phyloP scores from a whole-genome alignment of 495 filamentous ascomycete species.

The Talaromyces liani region DNA sequence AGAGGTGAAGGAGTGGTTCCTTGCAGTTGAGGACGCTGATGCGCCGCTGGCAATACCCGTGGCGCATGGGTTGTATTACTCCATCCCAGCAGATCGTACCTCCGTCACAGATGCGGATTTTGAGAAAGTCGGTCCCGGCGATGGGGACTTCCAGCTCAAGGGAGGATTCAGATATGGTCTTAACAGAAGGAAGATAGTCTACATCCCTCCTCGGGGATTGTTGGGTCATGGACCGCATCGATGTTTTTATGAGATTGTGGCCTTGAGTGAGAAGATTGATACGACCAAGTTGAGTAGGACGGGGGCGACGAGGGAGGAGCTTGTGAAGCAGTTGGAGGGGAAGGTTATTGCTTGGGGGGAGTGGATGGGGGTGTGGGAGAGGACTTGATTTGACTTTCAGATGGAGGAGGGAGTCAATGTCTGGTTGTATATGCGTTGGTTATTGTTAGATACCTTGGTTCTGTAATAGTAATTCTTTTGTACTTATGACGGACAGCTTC shows the following conservation, averaged over 20 bases:
- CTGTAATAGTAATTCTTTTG: background rate
- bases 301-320: conserved; percentile 27
- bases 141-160: conserved; percentile 17
- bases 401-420: no score
- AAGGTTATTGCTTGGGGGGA: conserved; percentile 45
- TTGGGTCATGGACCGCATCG: conserved; percentile 41
- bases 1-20: conserved; percentile 35
- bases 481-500: background rate
- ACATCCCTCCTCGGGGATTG: conserved; percentile 32
- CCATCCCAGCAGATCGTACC: conserved; percentile 29
- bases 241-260: conserved; percentile 44
- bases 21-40: conserved; percentile 45
- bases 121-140: conserved; percentile 6
- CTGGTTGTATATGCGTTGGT: background rate
- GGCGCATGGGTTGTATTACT: conserved; percentile 39
- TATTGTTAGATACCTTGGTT: background rate
- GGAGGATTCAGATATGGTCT: conserved; percentile 42
- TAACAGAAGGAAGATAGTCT: conserved; percentile 28
- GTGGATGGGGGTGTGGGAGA: conserved; percentile 43
- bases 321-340: conserved; percentile 30
- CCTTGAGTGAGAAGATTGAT: conserved; percentile 32
- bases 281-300: conserved; percentile 20
- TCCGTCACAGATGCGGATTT: conserved; percentile 33
- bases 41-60: conserved; percentile 37
- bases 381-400: conserved; percentile 14